phyloP scores from a whole-genome alignment of 2,329 filamentous ascomycete species.

The Blastomyces silverae region DNA sequence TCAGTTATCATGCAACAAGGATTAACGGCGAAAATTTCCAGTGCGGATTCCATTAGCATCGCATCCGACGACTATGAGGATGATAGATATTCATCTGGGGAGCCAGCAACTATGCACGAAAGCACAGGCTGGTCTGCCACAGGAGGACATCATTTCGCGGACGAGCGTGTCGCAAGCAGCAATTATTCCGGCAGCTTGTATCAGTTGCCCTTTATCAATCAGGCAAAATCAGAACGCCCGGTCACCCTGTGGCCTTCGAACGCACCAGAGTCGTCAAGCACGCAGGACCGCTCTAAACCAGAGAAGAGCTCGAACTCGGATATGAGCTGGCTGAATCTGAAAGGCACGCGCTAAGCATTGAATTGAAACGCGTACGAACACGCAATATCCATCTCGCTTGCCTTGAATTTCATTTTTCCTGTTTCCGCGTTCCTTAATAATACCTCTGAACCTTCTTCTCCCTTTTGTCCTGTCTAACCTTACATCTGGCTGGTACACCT shows the following conservation, averaged over 20 bases:
- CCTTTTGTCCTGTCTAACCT: not conserved
- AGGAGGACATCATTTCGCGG: slow-evolving; percentile 24
- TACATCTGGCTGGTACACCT: slow-evolving; percentile 10
- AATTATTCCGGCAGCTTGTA: slow-evolving; percentile 39
- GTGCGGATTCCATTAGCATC: slow-evolving; percentile 37
- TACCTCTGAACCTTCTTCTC: not conserved
- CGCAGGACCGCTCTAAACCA: not conserved
- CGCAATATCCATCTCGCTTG: not conserved
- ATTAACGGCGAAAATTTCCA: slow-evolving; percentile 41
- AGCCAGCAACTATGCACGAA: slow-evolving; percentile 26
- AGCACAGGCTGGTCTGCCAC: slow-evolving; percentile 25
- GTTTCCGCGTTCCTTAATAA: not conserved
- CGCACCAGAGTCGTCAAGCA: not conserved
- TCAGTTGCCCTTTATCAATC: slow-evolving; percentile 24
- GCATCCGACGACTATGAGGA: slow-evolving; percentile 33
- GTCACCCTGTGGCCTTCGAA: slow-evolving; percentile 20
- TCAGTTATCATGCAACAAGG: slow-evolving; percentile 35
- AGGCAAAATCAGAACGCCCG: slow-evolving; percentile 19
- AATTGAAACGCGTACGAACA: not conserved
- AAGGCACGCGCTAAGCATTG: slow-evolving; percentile 8
- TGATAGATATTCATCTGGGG: slow-evolving; percentile 27
- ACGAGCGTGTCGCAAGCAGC: slow-evolving; percentile 37
- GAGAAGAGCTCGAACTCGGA: slow-evolving; percentile 33
- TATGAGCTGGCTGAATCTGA: slow-evolving; percentile 42
- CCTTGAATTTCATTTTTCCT: not conserved